Evolutionary conservation across 768 basidiomycete species (phyloP).

Genomic region (Tylopilus balloui): DNA sequence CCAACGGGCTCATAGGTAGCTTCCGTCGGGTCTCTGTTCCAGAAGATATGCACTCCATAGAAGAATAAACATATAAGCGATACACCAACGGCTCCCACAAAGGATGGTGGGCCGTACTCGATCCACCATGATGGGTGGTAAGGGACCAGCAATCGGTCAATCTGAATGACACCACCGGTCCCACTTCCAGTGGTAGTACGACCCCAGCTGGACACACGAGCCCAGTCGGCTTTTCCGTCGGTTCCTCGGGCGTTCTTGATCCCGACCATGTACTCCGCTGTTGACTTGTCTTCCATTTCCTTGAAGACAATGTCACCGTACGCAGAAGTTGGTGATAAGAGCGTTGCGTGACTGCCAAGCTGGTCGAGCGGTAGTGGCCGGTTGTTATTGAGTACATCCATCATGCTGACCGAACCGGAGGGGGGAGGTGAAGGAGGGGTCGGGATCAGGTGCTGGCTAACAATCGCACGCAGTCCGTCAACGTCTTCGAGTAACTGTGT

Average conservation of each 20-base stretch:
- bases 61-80: constrained; percentile 65
- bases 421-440: constrained; percentile 27
- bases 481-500: constrained; percentile 61
- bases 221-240: constrained; percentile 58
- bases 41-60: constrained; percentile 63
- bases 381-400: constrained; percentile 54
- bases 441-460: constrained; percentile 74
- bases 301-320: constrained; percentile 88
- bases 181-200: constrained; percentile 68
- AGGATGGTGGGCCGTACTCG: constrained; percentile 65
- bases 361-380: constrained; percentile 70
- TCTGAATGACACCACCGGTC: constrained; percentile 83
- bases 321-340: constrained; percentile 58
- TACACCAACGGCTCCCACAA: constrained; percentile 56
- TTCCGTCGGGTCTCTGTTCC: constrained; percentile 72
- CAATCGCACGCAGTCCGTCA: constrained; percentile 51
- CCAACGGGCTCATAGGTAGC: constrained; percentile 90
- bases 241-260: constrained; percentile 72
- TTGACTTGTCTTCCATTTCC: constrained; percentile 38
- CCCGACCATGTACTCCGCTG: constrained; percentile 52
- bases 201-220: constrained; percentile 66
- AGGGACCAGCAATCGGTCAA: constrained; percentile 79
- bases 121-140: constrained; percentile 86
- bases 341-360: constrained; percentile 68
- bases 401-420: constrained; percentile 22